These are phyloP conservation scores for Ophiostoma angusticollis DNA, from an alignment of 2,329 filamentous ascomycete genomes.

Conservation along the genomic window DNA sequence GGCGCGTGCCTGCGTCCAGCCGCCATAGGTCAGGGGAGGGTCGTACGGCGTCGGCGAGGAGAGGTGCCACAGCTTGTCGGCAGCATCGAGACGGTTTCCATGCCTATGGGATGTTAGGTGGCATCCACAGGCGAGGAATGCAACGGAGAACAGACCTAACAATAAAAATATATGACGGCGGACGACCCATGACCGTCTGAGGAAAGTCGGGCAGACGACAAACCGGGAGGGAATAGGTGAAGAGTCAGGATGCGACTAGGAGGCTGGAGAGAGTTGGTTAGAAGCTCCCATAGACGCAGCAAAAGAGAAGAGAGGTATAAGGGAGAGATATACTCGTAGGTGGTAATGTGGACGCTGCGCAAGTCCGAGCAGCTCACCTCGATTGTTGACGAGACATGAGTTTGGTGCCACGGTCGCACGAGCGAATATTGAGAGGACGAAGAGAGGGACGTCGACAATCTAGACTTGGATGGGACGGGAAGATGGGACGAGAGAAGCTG, in stretches of 20 bases:
- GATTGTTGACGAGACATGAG: constrained; percentile 2
- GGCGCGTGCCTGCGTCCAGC: constrained; percentile 75
- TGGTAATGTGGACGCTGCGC: too few species aligned
- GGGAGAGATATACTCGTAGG: not conserved
- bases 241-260: too few species aligned
- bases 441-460: too few species aligned
- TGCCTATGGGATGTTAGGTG: constrained; percentile 46
- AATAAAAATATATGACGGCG: constrained; percentile 37
- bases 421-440: too few species aligned
- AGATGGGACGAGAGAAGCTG: too few species aligned
- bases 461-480: too few species aligned
- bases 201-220: not conserved
- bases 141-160: constrained; percentile 29
- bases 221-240: too few species aligned
- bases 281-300: not conserved
- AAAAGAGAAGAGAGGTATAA: not conserved
- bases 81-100: constrained; percentile 84
- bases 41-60: constrained; percentile 91
- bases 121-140: not conserved
- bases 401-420: constrained; percentile 7
- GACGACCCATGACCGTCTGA: constrained; percentile 28
- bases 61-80: constrained; percentile 90
- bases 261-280: too few species aligned
- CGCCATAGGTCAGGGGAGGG: constrained; percentile 84
- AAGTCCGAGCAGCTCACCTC: too few species aligned